A percentile compares a stretch with the other conserved stretches of the same genome.
These are phyloP conservation scores for Oidiodendron maius DNA, from an alignment of 495 filamentous ascomycete species.

Conservation along the genomic window DNA sequence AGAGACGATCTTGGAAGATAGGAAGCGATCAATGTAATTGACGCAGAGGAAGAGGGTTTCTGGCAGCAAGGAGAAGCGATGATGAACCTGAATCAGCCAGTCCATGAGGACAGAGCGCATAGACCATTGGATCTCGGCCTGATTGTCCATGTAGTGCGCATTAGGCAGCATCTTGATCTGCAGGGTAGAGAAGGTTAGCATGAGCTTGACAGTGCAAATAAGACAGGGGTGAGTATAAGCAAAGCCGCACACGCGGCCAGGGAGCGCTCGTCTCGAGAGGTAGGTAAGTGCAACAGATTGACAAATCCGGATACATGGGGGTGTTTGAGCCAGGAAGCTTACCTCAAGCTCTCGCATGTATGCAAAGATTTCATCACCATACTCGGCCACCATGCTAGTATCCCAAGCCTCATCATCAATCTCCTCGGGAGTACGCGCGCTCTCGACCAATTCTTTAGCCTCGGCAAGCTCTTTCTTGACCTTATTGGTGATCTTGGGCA, in stretches of 20 bases:
- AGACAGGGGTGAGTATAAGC: slow-evolving; percentile 12
- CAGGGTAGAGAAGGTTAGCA: slow-evolving; percentile 14
- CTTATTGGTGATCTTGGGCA: slow-evolving; percentile 59
- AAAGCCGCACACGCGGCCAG: slow-evolving; percentile 3
- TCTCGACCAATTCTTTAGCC: slow-evolving; percentile 64
- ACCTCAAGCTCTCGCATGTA: slow-evolving; percentile 92
- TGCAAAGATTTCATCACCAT: slow-evolving; percentile 88
- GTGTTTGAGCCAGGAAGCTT: slow-evolving; percentile 25
- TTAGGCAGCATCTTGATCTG: slow-evolving; percentile 79
- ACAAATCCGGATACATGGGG: not conserved
- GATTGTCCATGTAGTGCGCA: slow-evolving; percentile 91
- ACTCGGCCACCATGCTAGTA: slow-evolving; percentile 97
- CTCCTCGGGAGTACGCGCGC: slow-evolving; percentile 45
- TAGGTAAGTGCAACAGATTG: not conserved
- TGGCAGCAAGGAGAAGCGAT: slow-evolving; percentile 82
- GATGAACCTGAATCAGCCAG: slow-evolving; percentile 94
- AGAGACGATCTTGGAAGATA: slow-evolving; percentile 90
- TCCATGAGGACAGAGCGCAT: slow-evolving; percentile 98
- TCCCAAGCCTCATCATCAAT: slow-evolving; percentile 86
- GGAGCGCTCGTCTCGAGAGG: not conserved
- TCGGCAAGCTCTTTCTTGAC: slow-evolving; percentile 59
- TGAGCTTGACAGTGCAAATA: slow-evolving; percentile 8
- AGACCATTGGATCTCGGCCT: slow-evolving; percentile 97
- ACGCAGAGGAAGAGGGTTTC: slow-evolving; percentile 91
- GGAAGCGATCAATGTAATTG: slow-evolving; percentile 95